Conservation (phyloP, 228 moss, liverwort and hornwort species). For the Sphagnum magellanicum region DNA sequence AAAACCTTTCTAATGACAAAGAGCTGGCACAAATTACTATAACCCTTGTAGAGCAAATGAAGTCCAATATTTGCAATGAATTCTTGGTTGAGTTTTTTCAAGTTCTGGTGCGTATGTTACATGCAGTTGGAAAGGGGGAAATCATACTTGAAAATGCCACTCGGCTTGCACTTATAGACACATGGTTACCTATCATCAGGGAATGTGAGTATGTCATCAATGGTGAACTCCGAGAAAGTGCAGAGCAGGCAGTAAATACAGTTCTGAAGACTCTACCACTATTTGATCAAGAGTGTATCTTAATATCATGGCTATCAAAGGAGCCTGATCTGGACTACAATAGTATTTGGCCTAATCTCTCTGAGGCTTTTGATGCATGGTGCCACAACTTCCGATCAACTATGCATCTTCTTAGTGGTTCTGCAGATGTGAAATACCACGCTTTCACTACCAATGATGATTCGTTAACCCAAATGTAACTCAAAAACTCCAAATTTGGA, state of each 20-base stretch:
- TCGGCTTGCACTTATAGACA: not conserved
- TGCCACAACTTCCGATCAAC: conserved; percentile 4
- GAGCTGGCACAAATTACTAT: not conserved
- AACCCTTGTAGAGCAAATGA: not conserved
- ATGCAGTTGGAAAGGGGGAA: not conserved
- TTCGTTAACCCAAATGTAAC: too few relatives aligned
- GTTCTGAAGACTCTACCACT: not conserved
- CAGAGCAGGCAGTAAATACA: not conserved
- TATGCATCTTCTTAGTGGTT: not conserved
- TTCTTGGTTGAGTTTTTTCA: not conserved
- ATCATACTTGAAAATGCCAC: not conserved
- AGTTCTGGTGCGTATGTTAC: conserved; percentile 1
- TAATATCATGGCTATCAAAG: not conserved
- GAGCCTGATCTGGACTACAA: conserved; percentile 1
- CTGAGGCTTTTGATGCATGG: not conserved
- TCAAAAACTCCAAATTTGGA: too few relatives aligned
- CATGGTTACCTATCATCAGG: not conserved
- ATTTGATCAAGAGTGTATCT: not conserved
- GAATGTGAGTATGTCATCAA: conserved; percentile 1
- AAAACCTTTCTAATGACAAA: not conserved
- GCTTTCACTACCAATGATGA: not conserved
- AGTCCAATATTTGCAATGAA: not conserved
- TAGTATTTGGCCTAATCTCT: not conserved
- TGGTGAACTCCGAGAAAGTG: not conserved
- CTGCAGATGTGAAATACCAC: not conserved